Conservation (phyloP, 2,329 filamentous ascomycete genomes). For the Xylariaceae sp. region DNA sequence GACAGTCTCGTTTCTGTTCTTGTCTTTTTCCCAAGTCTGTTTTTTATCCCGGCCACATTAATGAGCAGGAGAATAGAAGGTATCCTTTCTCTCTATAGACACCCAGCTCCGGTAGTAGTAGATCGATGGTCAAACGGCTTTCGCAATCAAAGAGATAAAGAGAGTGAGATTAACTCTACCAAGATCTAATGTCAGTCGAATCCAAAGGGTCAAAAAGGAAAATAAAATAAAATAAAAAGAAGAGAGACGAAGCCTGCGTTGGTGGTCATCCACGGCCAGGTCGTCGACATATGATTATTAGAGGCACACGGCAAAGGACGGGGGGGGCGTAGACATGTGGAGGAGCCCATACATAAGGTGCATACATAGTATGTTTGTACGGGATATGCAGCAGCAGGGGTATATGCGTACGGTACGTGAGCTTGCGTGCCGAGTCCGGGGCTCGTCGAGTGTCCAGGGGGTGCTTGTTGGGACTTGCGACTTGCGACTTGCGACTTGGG, state of each 20-base stretch:
- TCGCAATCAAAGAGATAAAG: constrained; percentile 26
- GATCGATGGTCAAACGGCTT: constrained; percentile 23
- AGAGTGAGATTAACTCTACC: constrained; percentile 18
- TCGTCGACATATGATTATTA: constrained; percentile 32
- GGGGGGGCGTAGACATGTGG: constrained; percentile 30
- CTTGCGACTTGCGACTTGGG: no score
- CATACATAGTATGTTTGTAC: constrained; percentile 37
- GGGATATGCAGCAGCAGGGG: constrained; percentile 34
- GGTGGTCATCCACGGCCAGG: constrained; percentile 27
- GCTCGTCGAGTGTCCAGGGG: constrained; percentile 29
- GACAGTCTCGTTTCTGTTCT: constrained; percentile 12
- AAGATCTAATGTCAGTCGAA: constrained; percentile 21
- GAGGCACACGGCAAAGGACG: constrained; percentile 31
- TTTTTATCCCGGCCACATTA: constrained; percentile 22
- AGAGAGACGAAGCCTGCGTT: constrained; percentile 28
- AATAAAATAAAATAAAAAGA: constrained; percentile 6
- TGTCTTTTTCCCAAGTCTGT: constrained; percentile 12
- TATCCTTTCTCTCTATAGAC: constrained; percentile 22
- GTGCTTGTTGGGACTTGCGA: constrained; percentile 8
- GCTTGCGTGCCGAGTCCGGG: constrained; percentile 30
- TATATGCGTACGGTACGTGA: constrained; percentile 22
- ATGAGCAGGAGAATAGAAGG: constrained; percentile 19
- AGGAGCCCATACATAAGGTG: constrained; percentile 33
- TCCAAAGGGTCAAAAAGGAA: constrained; percentile 22
- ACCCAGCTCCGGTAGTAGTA: constrained; percentile 22